Base-by-base conservation (phyloP, 148 eudicot species). In the Persicaria tinctoria region DNA sequence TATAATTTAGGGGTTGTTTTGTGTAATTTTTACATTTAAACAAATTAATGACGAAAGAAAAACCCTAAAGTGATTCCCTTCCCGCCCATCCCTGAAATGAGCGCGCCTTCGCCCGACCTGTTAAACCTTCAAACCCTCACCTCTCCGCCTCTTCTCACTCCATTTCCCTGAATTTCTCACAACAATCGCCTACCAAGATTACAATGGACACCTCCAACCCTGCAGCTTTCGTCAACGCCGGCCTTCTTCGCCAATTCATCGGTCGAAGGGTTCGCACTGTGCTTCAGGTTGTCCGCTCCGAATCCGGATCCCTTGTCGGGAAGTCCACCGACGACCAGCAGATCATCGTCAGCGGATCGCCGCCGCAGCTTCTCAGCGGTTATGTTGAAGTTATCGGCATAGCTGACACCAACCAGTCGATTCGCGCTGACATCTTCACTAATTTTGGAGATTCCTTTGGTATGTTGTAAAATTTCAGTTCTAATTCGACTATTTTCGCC, bases 341-440 rank as follows among this genome's bases (percentile, higher is more conserved):
- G 81, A 38, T 95, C 20, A 74, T 86, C 54, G 76, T 95, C 9
- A 90, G 88, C 81, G 97, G 97, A 16, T 79, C 85, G 20, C 83
- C 86, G 3, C 86, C 91, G 49, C 60, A 54, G 12, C 81, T 90
- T 76, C 89, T 87, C 16, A 76, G 78, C 18, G 86, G 90, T 44
- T 92, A 78, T 77, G 94, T 90, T n/a, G 99, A 95, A 85, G 92
- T 88, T 48, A 87, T 95, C 80, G 99, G 99, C 63, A 87, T 95
- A 77, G 99, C 96, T 41, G 99, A 95, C 50, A 76, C 70, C 78
- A 80, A 82, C 57, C 91, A 89, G 62, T 87, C 91, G 60, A 78
- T 87, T 70, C 82, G 76, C 46, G 92, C 96, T 51, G 92, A 90
- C 32, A 80, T 74, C 32, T 86, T 86, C 85, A 83, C 84, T 84